Percentiles rank a stretch among this genome's conserved stretches.
These are phyloP conservation scores for Coprinellus aureogranulatus DNA, from an alignment of 768 basidiomycete genomes.

Conservation along the genomic window DNA sequence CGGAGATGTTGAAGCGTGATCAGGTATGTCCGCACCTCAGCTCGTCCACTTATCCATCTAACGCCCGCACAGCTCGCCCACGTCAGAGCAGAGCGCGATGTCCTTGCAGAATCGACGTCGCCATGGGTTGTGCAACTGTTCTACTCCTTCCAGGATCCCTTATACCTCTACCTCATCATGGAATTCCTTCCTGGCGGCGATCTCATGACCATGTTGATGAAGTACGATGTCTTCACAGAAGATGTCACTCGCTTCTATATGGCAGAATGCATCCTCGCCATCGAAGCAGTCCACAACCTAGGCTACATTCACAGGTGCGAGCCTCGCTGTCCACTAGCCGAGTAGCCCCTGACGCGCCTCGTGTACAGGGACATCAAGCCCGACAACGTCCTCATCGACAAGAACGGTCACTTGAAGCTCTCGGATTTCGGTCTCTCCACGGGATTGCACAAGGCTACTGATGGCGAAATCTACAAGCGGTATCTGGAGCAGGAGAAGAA, in stretches of 20 bases:
- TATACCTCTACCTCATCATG: constrained; percentile 98
- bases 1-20: constrained; percentile 99
- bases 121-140: constrained; percentile 97
- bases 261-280: constrained; percentile 90
- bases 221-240: constrained; percentile 91
- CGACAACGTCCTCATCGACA: constrained; percentile 95
- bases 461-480: constrained; percentile 91
- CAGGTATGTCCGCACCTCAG: constrained; percentile 56
- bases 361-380: constrained; percentile 99
- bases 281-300: constrained; percentile 94
- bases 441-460: constrained; percentile 91
- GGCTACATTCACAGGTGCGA: constrained; percentile 93
- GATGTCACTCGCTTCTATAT: constrained; percentile 98
- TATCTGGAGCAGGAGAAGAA: constrained; percentile 75
- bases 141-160: constrained; percentile 90
- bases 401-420: constrained; percentile 88
- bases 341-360: constrained; percentile 30
- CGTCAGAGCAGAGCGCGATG: constrained; percentile 93
- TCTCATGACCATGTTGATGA: constrained; percentile 92
- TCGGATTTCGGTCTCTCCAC: constrained; percentile 99
- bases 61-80: constrained; percentile 99
- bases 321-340: neutral
- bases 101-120: constrained; percentile 87
- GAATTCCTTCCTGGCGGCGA: constrained; percentile 97
- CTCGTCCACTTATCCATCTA: neutral